Evolutionary conservation across 179 eudicot species (phyloP).

Genomic region (Actinidia polygama): DNA sequence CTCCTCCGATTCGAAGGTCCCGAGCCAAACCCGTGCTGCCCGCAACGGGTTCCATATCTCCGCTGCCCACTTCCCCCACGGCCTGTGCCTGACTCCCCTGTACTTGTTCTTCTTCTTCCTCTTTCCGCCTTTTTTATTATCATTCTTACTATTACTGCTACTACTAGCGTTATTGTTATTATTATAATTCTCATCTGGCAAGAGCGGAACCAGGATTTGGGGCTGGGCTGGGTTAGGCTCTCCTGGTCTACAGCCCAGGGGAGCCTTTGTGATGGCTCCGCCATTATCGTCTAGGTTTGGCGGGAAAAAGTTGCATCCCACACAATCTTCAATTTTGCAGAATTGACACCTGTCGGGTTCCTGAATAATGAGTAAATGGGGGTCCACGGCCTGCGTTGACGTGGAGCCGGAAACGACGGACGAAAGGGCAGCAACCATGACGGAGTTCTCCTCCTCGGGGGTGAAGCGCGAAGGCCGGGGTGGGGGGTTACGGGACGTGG

Average conservation of each 20-base stretch:
- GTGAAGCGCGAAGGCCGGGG: conserved; percentile 14
- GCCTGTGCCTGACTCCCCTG: conserved; percentile 66
- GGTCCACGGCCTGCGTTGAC: background rate
- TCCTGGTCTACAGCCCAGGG: too few relatives aligned
- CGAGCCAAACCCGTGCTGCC: conserved; percentile 52
- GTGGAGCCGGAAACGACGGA: conserved; percentile 23
- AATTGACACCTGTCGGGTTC: conserved; percentile 21
- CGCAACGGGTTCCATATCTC: conserved; percentile 55
- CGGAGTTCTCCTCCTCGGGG: conserved; percentile 25
- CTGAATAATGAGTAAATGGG: background rate
- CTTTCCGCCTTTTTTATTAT: conserved; percentile 13
- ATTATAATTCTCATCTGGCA: too few relatives aligned
- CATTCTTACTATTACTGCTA: too few relatives aligned
- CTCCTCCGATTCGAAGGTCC: conserved; percentile 55
- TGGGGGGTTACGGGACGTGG: background rate
- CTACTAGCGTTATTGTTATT: too few relatives aligned
- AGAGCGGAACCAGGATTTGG: too few relatives aligned
- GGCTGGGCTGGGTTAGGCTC: too few relatives aligned
- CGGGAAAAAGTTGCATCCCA: conserved; percentile 25
- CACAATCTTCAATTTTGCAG: conserved; percentile 23
- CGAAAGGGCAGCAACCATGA: conserved; percentile 29
- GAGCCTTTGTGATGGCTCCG: too few relatives aligned
- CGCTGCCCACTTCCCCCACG: conserved; percentile 70
- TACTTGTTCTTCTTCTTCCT: conserved; percentile 41
- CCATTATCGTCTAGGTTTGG: background rate